A percentile compares a stretch with the other conserved stretches of the same genome.
Evolutionary conservation across 371 early-diverging fungal genomes (phyloP).

Genomic region (Dichotomocladium elegans): DNA sequence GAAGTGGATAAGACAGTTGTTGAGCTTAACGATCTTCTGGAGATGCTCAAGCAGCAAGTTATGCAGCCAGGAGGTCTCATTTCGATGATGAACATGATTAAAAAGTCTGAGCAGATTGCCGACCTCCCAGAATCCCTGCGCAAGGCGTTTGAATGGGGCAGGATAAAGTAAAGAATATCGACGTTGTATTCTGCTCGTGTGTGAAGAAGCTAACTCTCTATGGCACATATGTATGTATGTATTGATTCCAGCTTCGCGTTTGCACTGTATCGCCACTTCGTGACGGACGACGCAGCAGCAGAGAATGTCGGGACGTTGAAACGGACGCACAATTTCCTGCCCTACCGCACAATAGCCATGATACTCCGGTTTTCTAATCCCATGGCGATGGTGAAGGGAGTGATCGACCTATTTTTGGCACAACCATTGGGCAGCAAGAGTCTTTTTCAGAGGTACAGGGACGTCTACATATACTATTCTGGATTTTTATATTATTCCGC

Average conservation of each 20-base stretch:
- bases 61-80: conserved; percentile 51
- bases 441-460: conserved; percentile 57
- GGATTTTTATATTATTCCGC: not conserved
- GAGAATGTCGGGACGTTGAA: conserved; percentile 53
- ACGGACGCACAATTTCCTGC: conserved; percentile 56
- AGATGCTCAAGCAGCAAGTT: conserved; percentile 49
- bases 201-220: not conserved
- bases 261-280: conserved; percentile 55
- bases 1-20: conserved; percentile 52
- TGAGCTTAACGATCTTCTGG: conserved; percentile 47
- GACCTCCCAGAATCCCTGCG: conserved; percentile 48
- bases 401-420: conserved; percentile 61
- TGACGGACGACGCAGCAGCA: conserved; percentile 54
- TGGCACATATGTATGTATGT: not conserved
- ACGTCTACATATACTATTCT: too few relatives aligned
- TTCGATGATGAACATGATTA: conserved; percentile 36
- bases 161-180: conserved; percentile 43
- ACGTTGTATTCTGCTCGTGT: too few relatives aligned
- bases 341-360: conserved; percentile 56
- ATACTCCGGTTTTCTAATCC: conserved; percentile 62
- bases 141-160: conserved; percentile 60
- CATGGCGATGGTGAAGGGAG: conserved; percentile 57
- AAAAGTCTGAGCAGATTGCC: conserved; percentile 32
- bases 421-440: conserved; percentile 64
- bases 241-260: conserved; percentile 52